phyloP scores from a whole-genome alignment of 345 rosid genomes.

The Pistacia atlantica region DNA sequence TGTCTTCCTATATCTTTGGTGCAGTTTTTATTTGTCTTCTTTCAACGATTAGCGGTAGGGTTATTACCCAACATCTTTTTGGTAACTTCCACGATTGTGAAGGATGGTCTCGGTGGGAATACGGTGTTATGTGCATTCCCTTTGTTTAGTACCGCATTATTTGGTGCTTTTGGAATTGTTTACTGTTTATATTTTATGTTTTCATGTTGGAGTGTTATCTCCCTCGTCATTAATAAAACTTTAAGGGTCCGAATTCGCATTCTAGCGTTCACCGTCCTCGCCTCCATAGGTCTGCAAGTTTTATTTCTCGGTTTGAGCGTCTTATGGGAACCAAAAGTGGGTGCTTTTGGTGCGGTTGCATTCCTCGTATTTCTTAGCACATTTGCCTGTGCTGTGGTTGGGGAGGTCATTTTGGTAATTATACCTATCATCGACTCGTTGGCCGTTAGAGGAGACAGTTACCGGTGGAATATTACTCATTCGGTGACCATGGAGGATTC shows the following conservation, averaged over 20 bases:
- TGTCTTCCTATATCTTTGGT: conserved; percentile 54
- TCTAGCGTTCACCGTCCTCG: conserved; percentile 36
- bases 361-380: conserved; percentile 36
- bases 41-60: not conserved
- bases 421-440: conserved; percentile 56
- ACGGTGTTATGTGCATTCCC: conserved; percentile 53
- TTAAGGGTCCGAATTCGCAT: conserved; percentile 42
- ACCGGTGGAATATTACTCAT: not conserved
- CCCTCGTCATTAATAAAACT: conserved; percentile 61
- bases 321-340: conserved; percentile 41
- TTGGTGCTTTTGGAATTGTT: conserved; percentile 43
- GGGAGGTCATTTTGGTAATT: conserved; percentile 66
- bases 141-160: conserved; percentile 41
- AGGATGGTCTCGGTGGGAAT: conserved; percentile 13
- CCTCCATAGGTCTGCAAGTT: conserved; percentile 40
- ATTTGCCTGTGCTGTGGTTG: conserved; percentile 39
- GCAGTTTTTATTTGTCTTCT: conserved; percentile 38
- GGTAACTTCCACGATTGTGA: conserved; percentile 25
- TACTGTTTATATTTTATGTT: conserved; percentile 40
- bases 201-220: conserved; percentile 48
- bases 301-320: conserved; percentile 31
- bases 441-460: conserved; percentile 41
- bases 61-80: conserved; percentile 30
- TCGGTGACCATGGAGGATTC: not conserved
- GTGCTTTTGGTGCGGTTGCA: conserved; percentile 12